These are phyloP conservation scores for Conidiobolus incongruus DNA, from an alignment of 371 early-diverging fungal species.

Conservation along the genomic window DNA sequence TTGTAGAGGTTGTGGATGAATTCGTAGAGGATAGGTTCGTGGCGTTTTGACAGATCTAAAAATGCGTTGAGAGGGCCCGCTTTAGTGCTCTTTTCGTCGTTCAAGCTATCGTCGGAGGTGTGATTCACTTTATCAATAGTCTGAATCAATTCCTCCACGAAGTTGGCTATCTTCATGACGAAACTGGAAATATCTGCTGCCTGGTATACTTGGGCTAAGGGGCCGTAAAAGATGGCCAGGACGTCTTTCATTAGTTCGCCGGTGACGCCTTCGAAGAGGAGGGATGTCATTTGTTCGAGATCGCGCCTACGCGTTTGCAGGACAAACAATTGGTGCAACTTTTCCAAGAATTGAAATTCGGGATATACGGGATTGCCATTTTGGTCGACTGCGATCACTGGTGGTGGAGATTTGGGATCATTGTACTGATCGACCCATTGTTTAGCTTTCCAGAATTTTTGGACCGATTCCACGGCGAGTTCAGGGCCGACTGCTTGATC, in stretches of 20 bases:
- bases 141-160: conserved; percentile 28
- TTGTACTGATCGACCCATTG: conserved; percentile 4
- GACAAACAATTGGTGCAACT: conserved; percentile 8
- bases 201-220: conserved; percentile 34
- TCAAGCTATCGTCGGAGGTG: no score
- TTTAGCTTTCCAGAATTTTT: background rate
- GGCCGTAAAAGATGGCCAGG: conserved; percentile 35
- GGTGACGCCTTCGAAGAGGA: conserved; percentile 35
- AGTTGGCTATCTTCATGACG: conserved; percentile 23
- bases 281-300: conserved; percentile 22
- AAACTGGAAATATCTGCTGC: conserved; percentile 36
- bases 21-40: conserved; percentile 25
- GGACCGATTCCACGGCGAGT: conserved; percentile 4
- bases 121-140: conserved; percentile 21
- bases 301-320: conserved; percentile 10
- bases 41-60: conserved; percentile 18
- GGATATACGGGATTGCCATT: background rate
- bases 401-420: conserved; percentile 7
- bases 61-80: conserved; percentile 3
- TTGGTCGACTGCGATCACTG: background rate
- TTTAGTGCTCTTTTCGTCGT: background rate
- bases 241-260: conserved; percentile 33
- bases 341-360: conserved; percentile 5
- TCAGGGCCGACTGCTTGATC: background rate
- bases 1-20: conserved; percentile 35